phyloP scores from a whole-genome alignment of 2,329 filamentous ascomycete species.

The Neopestalotiopsis clavispora region DNA sequence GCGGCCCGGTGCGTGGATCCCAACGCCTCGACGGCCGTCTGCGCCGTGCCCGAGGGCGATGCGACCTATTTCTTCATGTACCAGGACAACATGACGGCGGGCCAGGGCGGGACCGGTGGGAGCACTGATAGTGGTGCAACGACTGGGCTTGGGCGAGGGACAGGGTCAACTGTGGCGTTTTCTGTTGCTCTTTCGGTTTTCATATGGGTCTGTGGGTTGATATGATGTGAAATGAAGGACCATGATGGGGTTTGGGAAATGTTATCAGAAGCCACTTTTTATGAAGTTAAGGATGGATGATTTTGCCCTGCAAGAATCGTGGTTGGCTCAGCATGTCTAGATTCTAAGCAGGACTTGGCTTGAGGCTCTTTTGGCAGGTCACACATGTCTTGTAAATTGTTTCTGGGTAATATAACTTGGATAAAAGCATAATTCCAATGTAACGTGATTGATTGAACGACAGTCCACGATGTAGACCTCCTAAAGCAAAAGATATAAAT shows the following conservation, averaged over 20 bases:
- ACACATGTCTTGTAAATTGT: conserved; percentile 1
- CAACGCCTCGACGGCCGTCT: conserved; percentile 44
- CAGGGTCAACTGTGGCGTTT: conserved; percentile 33
- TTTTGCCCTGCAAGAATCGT: not conserved
- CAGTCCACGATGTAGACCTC: not conserved
- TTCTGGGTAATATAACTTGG: not conserved
- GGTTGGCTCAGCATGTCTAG: not conserved
- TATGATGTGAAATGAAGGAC: not conserved
- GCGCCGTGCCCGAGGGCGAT: conserved; percentile 53
- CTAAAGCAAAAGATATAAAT: not conserved
- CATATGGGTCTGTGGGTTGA: conserved; percentile 18
- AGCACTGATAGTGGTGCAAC: conserved; percentile 17
- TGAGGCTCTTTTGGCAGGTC: not conserved
- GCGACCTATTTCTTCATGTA: conserved; percentile 55
- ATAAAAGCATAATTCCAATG: not conserved
- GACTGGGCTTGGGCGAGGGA: conserved; percentile 44
- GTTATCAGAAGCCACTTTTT: not conserved
- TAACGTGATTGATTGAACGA: not conserved
- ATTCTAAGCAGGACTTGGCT: not conserved
- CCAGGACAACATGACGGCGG: conserved; percentile 49
- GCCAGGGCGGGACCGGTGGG: conserved; percentile 47
- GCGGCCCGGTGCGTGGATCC: conserved; percentile 46
- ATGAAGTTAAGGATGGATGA: not conserved
- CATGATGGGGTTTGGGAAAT: too few species aligned
- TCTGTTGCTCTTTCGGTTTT: conserved; percentile 19